phyloP scores from a whole-genome alignment of 805 yeast genomes.

The Metschnikowia koreensis region DNA sequence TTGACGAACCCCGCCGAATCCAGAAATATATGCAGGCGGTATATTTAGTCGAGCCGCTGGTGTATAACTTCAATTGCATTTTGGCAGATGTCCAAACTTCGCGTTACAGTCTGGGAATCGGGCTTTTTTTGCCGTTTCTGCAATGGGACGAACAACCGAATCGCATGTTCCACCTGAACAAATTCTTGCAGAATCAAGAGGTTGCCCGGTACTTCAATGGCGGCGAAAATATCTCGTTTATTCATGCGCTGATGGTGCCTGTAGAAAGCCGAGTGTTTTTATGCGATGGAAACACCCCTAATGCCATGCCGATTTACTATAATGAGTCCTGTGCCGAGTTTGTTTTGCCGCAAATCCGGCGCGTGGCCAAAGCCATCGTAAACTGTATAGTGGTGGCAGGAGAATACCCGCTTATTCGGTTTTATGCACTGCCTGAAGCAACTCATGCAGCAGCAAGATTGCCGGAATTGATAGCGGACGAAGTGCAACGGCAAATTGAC shows the following conservation, averaged over 20 bases:
- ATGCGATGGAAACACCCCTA: slow-evolving; percentile 48
- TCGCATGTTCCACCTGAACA: slow-evolving; percentile 20
- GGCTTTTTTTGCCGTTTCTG: slow-evolving; percentile 63
- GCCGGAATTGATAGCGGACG: slow-evolving; percentile 68
- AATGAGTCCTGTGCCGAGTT: slow-evolving; percentile 61
- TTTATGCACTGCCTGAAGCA: slow-evolving; percentile 52
- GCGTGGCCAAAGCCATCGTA: slow-evolving; percentile 63
- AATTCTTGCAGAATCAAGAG: slow-evolving; percentile 31
- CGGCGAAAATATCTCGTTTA: slow-evolving; percentile 27
- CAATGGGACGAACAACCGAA: slow-evolving; percentile 25
- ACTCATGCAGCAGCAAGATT: slow-evolving; percentile 55
- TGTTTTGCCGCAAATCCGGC: slow-evolving; percentile 55
- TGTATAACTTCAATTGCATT: slow-evolving; percentile 71
- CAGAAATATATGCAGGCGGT: slow-evolving; percentile 72
- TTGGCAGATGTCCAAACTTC: slow-evolving; percentile 68
- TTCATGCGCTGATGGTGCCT: slow-evolving; percentile 51
- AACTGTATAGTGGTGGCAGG: slow-evolving; percentile 75
- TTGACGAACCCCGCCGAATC: slow-evolving; percentile 60
- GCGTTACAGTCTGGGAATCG: slow-evolving; percentile 74
- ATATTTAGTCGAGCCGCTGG: slow-evolving; percentile 70
- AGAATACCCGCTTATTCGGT: slow-evolving; percentile 85
- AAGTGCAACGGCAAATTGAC: slow-evolving; percentile 69
- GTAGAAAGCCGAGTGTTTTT: slow-evolving; percentile 70
- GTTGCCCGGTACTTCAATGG: slow-evolving; percentile 31
- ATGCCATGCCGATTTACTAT: slow-evolving; percentile 71